Base-by-base conservation (phyloP, 768 basidiomycete genomes). In the Clitopilus hobsonii region DNA sequence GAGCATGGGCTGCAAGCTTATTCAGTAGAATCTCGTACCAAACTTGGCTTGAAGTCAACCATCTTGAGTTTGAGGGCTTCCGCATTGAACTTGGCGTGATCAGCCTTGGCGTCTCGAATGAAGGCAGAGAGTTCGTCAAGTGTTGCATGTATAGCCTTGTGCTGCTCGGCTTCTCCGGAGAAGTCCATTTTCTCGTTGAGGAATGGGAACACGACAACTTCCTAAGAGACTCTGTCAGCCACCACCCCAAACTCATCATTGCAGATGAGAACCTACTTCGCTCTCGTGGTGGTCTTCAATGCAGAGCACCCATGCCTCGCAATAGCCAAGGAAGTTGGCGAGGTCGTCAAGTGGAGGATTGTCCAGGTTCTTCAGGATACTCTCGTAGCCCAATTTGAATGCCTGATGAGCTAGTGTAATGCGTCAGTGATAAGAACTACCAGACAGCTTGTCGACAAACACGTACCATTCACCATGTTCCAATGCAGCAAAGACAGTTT, bases 311-410 rank as follows among this genome's bases (percentile, higher is more conserved):
- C 73, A 75, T 3, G 72, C 70, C 52, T 69, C 63, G 54, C 71
- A 71, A 49, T 75, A 74, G 0, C 73, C 72, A 7, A 77, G 59
- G 54, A 75, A 75, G 59, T 75, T 75, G 27, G 57, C 49, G 20
- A 75, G 63, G 54, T 74, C 74, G 50, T 70, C 59, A 11, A 54
- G 55, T 0, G 74, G 74, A 1, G 71, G 71, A 16, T 69, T 56
- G 22, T 68, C 70, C 18, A 75, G 70, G 52, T 63, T 64, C 3
- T 63, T 58, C 22, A 72, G 25, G 49, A 76, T 74, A 38, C 38
- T 69, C 30, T 71, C 65, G 57, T 69, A 75, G 7, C 67, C 74
- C 2, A 64, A 51, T 57, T 74, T 72, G 60, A 67, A 73, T n/a
- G 67, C 61, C 7, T 66, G 55, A 54, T 76, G 75, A 1, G 71